Evolutionary conservation across 2,329 filamentous ascomycete species (phyloP), one percentile per base, ranked within the genome.

Genomic region (Xylariaceae sp.): DNA sequence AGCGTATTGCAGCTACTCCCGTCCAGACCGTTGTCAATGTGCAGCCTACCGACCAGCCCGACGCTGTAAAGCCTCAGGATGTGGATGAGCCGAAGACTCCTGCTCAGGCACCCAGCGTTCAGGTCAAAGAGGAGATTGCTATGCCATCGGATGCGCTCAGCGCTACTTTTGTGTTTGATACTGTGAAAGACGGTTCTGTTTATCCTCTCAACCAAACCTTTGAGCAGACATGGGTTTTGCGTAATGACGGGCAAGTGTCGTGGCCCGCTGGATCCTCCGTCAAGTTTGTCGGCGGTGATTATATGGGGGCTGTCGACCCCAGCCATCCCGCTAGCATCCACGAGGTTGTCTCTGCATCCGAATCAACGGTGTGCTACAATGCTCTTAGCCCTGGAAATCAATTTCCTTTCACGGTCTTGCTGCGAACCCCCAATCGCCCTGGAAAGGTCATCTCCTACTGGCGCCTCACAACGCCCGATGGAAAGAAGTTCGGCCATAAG

Each of bases 361-460:
- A 94, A 74, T 95, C 89, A 65, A 94, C 90, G 45, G 79, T 87
- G 48, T 83, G 89, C 66, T 80, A 82, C 53, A 75, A 78, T 22
- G 71, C 84, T 17, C 77, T 97, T 36, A 77, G 81, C 45, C 83
- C 88, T 35, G 90, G 89, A 30, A 80, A 92, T 65, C 82, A 86
- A 60, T 82, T 84, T 52, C 75, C 85, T 18, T 99, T 99, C 74
- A 89, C 87, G 35, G 87, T 96, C 33, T 75, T 86, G 39, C 83
- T 99, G 68, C 89, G 90, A 68, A 89, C 90, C 15, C 90, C 92
- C 14, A 71, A 75, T 45, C 87, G 87, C 43, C 72, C 82, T 47
- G 91, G 92, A 48, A 88, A 86, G 68, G 78, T 85, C 52, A 94
- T 96, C 63, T 97, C 94, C 1, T 96, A 96, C 78, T 99, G 94